phyloP scores from a whole-genome alignment of 2,329 filamentous ascomycete species.

The Colletotrichum sp. region DNA sequence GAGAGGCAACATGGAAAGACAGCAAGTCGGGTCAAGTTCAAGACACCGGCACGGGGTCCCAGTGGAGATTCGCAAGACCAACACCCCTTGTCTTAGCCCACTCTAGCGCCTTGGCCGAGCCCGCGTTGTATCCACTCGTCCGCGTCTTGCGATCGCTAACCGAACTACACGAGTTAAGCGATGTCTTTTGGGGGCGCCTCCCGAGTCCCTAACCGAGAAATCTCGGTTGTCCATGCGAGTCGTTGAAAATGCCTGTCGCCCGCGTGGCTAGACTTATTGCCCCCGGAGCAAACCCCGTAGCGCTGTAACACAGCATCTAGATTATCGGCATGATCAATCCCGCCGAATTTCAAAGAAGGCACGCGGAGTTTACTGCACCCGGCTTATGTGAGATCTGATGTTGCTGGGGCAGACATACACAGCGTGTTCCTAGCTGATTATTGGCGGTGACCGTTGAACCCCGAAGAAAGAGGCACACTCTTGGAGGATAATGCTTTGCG shows the following conservation, averaged over 20 bases:
- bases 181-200: not conserved
- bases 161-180: conserved; percentile 18
- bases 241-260: not conserved
- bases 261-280: not conserved
- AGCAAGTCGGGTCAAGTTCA: not conserved
- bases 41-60: not conserved
- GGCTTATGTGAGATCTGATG: not conserved
- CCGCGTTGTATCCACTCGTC: not conserved
- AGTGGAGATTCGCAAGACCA: not conserved
- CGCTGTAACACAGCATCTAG: not conserved
- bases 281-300: not conserved
- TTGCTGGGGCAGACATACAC: not conserved
- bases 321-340: not conserved
- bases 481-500: not conserved
- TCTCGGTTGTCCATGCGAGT: not conserved
- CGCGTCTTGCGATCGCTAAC: not conserved
- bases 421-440: not conserved
- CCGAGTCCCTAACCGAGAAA: conserved; percentile 5
- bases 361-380: not conserved
- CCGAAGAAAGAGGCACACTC: no score
- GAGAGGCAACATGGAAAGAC: not conserved
- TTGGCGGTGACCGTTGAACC: not conserved
- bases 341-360: not conserved
- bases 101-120: conserved; percentile 15
- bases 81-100: conserved; percentile 3